Evolutionary conservation across 2,329 filamentous ascomycete genomes (phyloP), one percentile per base, ranked within the genome.

Genomic region (Cladosporium sp.): DNA sequence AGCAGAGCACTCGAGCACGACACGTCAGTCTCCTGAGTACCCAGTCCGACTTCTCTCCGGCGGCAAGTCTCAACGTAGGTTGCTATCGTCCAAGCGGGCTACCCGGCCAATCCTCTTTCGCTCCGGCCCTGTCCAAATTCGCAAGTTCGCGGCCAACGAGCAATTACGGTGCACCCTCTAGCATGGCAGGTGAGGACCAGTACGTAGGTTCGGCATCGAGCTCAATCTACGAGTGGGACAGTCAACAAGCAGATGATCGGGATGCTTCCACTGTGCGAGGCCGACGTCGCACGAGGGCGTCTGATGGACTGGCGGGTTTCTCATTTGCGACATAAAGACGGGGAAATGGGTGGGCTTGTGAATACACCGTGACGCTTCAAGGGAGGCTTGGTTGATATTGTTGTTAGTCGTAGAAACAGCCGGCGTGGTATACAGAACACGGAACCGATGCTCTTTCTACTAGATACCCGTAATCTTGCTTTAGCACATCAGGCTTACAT

Each of bases 71-170:
- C 28, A 69, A 65, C 33, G 70, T 65, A 6, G 70, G 69, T 21
- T 69, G 67, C 60, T 71, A 71, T 53, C 58, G 57, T 7, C 70
- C 70, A 2, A 69, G 65, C 28, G 62, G 62, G 4, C 28, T 65
- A 7, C 53, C 53, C 5, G 10, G 60, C 5, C 29, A 53, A 23
- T 29, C 60, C 2, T 53, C 49, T 11, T 50, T 44, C 4, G 23
- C 49, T 5, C 60, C 60, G 2, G 60, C 49, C 14, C 16, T 62
- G 12, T 62, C 60, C 2, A 53, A 40, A 11, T 62, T 62, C 26
- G n/a, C 60, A 7, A 37, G 21, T n/a, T 23, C 33, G 18, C 33
- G 21, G 29, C 40, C 31, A 23, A 57, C 5, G 8, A 33, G 33
- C 29, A 40, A 12, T 10, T 33, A 14, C 21, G 33, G 29, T 23